A percentile compares a stretch with the other conserved stretches of the same genome.
phyloP scores from a whole-genome alignment of 805 yeast genomes.

The Yarrowia divulgata region DNA sequence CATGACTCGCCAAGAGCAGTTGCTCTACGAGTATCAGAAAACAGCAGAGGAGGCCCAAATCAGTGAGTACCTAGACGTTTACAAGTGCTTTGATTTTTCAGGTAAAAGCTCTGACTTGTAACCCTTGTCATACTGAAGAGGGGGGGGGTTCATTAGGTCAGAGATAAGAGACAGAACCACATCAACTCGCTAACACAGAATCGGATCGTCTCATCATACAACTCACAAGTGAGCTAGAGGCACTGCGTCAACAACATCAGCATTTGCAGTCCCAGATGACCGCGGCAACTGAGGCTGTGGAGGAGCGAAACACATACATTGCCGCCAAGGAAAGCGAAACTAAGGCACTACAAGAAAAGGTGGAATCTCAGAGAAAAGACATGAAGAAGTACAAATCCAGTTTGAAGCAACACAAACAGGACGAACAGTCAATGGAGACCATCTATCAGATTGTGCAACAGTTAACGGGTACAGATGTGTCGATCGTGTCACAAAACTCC shows the following conservation, averaged over 20 bases:
- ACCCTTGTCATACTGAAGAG: too few relatives aligned
- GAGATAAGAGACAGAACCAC: too few relatives aligned
- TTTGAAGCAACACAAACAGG: constrained; percentile 16
- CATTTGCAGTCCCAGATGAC: constrained; percentile 7
- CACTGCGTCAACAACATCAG: constrained; percentile 8
- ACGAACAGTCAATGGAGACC: constrained; percentile 5
- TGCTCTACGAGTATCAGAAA: constrained; percentile 21
- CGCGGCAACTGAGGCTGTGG: constrained; percentile 6
- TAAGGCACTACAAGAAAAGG: background rate
- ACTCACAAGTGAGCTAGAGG: background rate
- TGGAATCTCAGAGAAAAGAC: constrained; percentile 18
- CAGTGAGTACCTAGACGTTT: background rate
- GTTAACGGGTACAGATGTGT: constrained; percentile 23
- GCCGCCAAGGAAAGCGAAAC: constrained; percentile 13
- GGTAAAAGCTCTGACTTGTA: too few relatives aligned
- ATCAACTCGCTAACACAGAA: constrained; percentile 8
- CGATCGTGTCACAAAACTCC: constrained; percentile 11
- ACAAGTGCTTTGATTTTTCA: too few relatives aligned
- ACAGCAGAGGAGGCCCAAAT: constrained; percentile 32
- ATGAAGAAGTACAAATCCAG: constrained; percentile 22
- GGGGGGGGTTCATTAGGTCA: too few relatives aligned
- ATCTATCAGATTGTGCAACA: constrained; percentile 13
- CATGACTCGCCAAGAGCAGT: constrained; percentile 28
- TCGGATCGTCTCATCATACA: constrained; percentile 19
- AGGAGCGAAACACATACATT: constrained; percentile 9